Evolutionary conservation across 2,329 filamentous ascomycete genomes (phyloP), one percentile per base, ranked within the genome.

Genomic region (Calonectria fujianensis): DNA sequence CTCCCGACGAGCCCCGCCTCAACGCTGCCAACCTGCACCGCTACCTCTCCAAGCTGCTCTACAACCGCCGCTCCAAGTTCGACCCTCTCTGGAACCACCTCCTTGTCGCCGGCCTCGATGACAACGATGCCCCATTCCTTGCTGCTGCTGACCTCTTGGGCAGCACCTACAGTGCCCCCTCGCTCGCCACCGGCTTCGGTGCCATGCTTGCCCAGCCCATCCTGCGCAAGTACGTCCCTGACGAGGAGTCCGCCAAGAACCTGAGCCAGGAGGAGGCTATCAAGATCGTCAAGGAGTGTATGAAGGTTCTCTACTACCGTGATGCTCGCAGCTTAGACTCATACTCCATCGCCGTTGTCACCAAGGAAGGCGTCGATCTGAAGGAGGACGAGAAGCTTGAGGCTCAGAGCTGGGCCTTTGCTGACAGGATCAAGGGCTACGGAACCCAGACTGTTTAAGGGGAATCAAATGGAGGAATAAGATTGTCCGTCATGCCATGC

Each of bases 221-320:
- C 80, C 91, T 99, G 89, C 93, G 97, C 82, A 92, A 92, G 81
- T 87, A 94, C 81, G 95, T 95, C 75, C 95, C 95, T 31, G 95
- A 98, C 81, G 97, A 98, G 86, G 94, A 91, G 81, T 89, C 94
- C 52, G 93, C 94, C 41, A 89, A 92, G 81, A 88, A 92, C 74
- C 89, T 98, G 77, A 93, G 89, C 51, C 91, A 92, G 84, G 96
- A 98, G 82, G 86, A 94, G 84, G 97, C 97, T 64, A 89, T 98
- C 75, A 89, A 93, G 73, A 91, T 95, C 51, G 87, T 99, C 83
- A 94, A 94, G 89, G 94, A 98, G 88, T 98, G 96, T 87, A 96
- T 99, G 95, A 98, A 98, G 91, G 96, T 98, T 69, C 90, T 99
- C 75, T 99, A 95, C 89, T 99, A 99, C 90, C 92, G 97, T 82